Percentiles rank a stretch among this genome's conserved stretches.
Evolutionary conservation across 345 rosid genomes (phyloP).

Genomic region (Acer negundo): DNA sequence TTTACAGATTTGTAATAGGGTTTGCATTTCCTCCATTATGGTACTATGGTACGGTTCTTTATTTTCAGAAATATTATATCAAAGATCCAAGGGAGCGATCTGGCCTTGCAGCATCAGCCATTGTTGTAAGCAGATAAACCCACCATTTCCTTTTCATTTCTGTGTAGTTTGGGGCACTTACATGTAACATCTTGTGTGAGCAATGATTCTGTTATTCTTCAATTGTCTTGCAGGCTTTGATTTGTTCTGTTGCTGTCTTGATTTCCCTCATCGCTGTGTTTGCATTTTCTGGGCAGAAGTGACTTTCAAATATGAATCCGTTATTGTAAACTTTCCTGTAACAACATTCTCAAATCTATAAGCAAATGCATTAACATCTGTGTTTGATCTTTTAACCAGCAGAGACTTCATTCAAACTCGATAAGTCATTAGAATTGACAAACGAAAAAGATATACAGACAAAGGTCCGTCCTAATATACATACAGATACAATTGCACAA

Average conservation of each 20-base stretch:
- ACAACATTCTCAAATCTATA: background rate
- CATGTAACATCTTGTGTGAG: background rate
- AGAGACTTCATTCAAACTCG: too few relatives aligned
- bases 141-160: background rate
- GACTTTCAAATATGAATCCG: background rate
- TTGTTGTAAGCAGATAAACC: slow-evolving; percentile 26
- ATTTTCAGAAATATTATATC: slow-evolving; percentile 20
- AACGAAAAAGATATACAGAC: background rate
- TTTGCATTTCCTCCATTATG: slow-evolving; percentile 30
- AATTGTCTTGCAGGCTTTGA: slow-evolving; percentile 27
- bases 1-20: slow-evolving; percentile 31
- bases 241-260: slow-evolving; percentile 18
- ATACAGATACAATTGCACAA: background rate
- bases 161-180: background rate
- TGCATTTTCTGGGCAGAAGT: background rate
- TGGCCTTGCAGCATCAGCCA: slow-evolving; percentile 45
- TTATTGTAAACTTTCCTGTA: slow-evolving; percentile 3
- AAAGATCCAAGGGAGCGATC: slow-evolving; percentile 36
- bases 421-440: too few relatives aligned
- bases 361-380: background rate
- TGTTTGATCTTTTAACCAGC: background rate
- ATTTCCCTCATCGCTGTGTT: slow-evolving; percentile 18
- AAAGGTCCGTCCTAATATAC: background rate
- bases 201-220: background rate
- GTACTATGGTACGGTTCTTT: slow-evolving; percentile 33